Percentiles rank a stretch among this genome's conserved stretches.
Conservation (phyloP, 2,329 filamentous ascomycete genomes). For the Esteya vermicola region DNA sequence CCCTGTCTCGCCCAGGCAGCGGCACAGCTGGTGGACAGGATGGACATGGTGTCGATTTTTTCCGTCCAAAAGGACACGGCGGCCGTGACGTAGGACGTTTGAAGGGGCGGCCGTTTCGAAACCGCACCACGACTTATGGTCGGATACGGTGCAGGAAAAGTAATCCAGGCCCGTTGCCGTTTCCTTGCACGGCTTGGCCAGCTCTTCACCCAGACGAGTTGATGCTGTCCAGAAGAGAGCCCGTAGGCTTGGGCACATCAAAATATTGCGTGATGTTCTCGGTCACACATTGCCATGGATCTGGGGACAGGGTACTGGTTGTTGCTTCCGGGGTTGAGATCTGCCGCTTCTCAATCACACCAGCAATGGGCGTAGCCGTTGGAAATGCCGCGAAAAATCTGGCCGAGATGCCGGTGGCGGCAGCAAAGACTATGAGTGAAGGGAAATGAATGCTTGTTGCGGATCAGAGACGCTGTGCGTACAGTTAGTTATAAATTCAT, state of each 20-base stretch:
- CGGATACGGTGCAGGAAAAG: background rate
- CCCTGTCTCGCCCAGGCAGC: background rate
- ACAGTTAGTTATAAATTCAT: background rate
- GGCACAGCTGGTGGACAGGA: background rate
- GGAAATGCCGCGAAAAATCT: background rate
- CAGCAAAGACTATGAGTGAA: background rate
- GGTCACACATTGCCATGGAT: background rate
- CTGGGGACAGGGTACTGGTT: background rate
- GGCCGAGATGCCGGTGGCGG: background rate
- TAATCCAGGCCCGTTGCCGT: background rate
- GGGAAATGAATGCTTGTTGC: background rate
- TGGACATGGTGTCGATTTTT: background rate
- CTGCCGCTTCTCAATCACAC: background rate
- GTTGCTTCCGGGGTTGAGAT: background rate
- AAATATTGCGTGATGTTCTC: background rate
- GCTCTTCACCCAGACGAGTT: background rate
- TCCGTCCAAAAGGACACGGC: background rate
- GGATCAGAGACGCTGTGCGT: background rate
- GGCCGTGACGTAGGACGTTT: background rate
- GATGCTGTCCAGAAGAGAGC: background rate
- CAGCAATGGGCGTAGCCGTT: background rate
- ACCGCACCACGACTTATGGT: background rate
- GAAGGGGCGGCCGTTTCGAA: background rate
- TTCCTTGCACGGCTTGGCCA: background rate
- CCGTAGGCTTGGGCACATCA: background rate